Base-by-base conservation (phyloP, 2,329 filamentous ascomycete genomes). In the Aspergillus glaucus region DNA sequence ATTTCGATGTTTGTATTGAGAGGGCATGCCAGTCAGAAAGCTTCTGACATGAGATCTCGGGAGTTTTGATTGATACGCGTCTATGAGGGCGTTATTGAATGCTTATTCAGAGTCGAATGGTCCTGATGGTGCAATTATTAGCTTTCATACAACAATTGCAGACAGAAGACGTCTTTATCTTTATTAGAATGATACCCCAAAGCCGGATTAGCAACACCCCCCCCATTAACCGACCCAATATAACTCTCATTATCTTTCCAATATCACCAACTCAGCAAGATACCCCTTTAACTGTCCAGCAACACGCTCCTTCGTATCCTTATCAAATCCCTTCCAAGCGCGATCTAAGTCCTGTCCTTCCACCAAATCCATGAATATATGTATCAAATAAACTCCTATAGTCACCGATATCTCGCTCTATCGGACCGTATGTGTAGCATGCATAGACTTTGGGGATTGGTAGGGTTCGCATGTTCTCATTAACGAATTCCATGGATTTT, bases 101-200 rank as follows among this genome's bases (percentile, higher is more conserved):
- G 48, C 56, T 24, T 54, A 41, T 42, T 63, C 62, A 1, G 54
- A 58, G 43, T 55, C 46, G 42, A 64, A 63, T 7, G 57, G 62
- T 10, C 58, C 55, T 55, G 24, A 10, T 26, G 4, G 1, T 10
- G 7, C 7, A 26, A 4, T 10, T 26, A 10, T 26, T 26, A 22
- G 22, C 22, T 3, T 4, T 21, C 21, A 21, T 7, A 24, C 22
- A 6, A 8, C 22, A 7, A 7, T 24, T 8, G 22, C 22, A 24
- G 22, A 24, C 22, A 24, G 22, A 24, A 24, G 6, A 24, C 6
- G 7, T 24, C 22, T 24, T 8, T 8, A 8, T 6, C 22, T 24
- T 8, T 26, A 3, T 26, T 9, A 26, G 24, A 26, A 26, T 26
- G 24, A 26, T 26, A 26, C 2, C 7, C 24, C 24, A 26, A 26